Base-by-base conservation (phyloP, 441 rosid genomes). In the Syzygium malaccense region DNA sequence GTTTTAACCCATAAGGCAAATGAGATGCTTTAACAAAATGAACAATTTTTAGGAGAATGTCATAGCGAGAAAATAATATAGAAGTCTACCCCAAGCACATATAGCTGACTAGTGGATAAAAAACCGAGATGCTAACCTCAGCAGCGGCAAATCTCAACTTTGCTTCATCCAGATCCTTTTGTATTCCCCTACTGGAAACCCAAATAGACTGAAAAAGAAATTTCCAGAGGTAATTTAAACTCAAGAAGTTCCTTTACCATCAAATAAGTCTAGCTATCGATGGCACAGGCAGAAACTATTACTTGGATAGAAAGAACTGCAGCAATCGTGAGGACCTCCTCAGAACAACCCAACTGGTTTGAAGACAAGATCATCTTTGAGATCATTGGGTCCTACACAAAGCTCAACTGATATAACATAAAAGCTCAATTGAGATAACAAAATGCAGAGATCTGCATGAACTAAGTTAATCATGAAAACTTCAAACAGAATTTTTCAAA, bases 121-220 rank as follows among this genome's bases (percentile, higher is more conserved):
- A 68, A 56, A 17, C 12, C n/a, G 25, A 89, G 37, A 79, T 33
- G 85, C 85, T 85, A 91, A 98, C 99, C 99, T 97, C 99, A 4
- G 98, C 99, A 83, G 99, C 99, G 87, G 99, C 99, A 93, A 97
- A 98, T 93, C 98, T 94, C 94, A 97, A 90, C 91, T 94, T 96
- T 86, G 96, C 99, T 91, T 98, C 99, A 89, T 98, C 99, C 86
- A 95, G 92, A 87, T 98, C 98, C 95, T 89, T 96, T 86, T 96
- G 98, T 86, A 92, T 93, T 89, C 98, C 98, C 91, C 98, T 91
- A 58, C 91, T 93, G 93, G 95, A 93, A 93, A 95, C 92, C 99
- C 99, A 98, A 91, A 98, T 94, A 75, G 99, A 96, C 99, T 98
- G 93, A 92, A 93, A 91, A 89, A 87, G 56, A 87, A 78, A 53